Evolutionary conservation across 805 yeast genomes (phyloP).

Genomic region (Zygosaccharomyces siamensis): DNA sequence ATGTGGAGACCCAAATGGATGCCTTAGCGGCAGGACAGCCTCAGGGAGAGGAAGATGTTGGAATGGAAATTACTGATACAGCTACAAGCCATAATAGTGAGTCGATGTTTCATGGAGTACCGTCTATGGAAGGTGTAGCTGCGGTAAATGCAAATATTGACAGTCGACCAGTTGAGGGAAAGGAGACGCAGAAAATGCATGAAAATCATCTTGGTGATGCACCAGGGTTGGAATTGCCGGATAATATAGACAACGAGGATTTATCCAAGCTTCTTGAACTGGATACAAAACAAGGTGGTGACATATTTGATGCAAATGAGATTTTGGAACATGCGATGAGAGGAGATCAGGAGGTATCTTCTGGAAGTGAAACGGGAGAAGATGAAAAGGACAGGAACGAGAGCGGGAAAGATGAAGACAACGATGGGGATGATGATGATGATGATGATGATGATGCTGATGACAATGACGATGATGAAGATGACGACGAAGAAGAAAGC

Average conservation of each 20-base stretch:
- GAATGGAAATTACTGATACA: background rate
- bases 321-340: conserved; percentile 18
- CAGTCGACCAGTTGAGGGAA: background rate
- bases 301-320: conserved; percentile 18
- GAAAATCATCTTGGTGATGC: conserved; percentile 8
- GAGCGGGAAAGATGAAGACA: conserved; percentile 1
- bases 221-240: conserved; percentile 24
- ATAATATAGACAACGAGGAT: conserved; percentile 27
- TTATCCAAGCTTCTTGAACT: conserved; percentile 32
- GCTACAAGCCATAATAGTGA: background rate
- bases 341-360: conserved; percentile 6
- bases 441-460: background rate
- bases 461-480: background rate
- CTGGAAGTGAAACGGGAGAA: conserved; percentile 9
- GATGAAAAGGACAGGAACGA: conserved; percentile 9
- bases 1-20: conserved; percentile 1
- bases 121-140: conserved; percentile 6
- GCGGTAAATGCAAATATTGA: background rate
- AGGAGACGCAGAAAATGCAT: conserved; percentile 11
- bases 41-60: background rate
- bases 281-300: conserved; percentile 32
- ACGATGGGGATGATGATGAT: background rate
- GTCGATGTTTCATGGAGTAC: conserved; percentile 1
- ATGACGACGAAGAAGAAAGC: background rate
- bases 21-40: conserved; percentile 3